These are phyloP conservation scores for Inonotus obliquus DNA, from an alignment of 1,284 basidiomycete species.

Conservation along the genomic window DNA sequence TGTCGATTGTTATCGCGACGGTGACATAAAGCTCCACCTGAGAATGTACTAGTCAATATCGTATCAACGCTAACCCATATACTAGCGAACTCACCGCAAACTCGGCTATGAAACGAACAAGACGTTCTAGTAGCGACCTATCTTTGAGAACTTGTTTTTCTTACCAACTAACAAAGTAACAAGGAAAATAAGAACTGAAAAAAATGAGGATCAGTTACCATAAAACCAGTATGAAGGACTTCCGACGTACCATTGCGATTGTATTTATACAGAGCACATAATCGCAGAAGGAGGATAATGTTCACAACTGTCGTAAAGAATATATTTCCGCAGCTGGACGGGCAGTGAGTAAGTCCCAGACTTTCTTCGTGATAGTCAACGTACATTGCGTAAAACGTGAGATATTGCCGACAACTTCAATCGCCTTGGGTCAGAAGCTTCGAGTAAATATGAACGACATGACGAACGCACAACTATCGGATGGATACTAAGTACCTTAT, in stretches of 20 bases:
- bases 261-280: background rate
- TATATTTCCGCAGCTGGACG: background rate
- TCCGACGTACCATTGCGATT: background rate
- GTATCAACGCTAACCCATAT: too few species aligned
- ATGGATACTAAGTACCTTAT: background rate
- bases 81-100: background rate
- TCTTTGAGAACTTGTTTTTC: too few species aligned
- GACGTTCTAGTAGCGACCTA: too few species aligned
- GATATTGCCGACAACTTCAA: background rate
- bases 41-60: background rate
- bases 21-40: background rate
- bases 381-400: background rate
- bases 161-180: background rate
- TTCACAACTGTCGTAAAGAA: background rate
- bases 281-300: background rate
- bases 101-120: background rate
- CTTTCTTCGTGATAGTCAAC: background rate
- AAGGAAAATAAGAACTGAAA: background rate
- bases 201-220: background rate
- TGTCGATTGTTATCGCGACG: background rate
- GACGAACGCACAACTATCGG: background rate
- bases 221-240: background rate
- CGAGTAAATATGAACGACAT: background rate
- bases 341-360: background rate
- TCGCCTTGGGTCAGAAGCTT: background rate